Evolutionary conservation across 2,329 filamentous ascomycete species (phyloP).

Genomic region (Xenoacremonium recifei): DNA sequence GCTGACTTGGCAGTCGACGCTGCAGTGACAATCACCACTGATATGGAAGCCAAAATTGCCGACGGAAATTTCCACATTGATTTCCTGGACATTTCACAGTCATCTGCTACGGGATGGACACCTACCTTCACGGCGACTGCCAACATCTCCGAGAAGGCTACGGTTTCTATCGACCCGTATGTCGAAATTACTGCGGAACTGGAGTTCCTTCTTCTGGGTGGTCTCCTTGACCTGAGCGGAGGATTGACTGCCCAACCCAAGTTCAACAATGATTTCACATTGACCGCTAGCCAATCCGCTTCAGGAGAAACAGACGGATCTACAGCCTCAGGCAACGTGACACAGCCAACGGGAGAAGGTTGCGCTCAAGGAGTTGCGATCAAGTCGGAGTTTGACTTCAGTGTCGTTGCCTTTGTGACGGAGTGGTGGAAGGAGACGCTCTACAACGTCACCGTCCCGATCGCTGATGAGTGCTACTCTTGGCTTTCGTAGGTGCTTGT

Average conservation of each 20-base stretch:
- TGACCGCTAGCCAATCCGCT: constrained; percentile 24
- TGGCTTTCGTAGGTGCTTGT: too few species aligned
- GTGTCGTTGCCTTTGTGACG: constrained; percentile 23
- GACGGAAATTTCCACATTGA: constrained; percentile 39
- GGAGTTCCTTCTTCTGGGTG: constrained; percentile 33
- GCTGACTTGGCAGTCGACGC: constrained; percentile 34
- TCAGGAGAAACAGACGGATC: constrained; percentile 10
- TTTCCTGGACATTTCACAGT: constrained; percentile 28
- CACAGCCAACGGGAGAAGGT: constrained; percentile 13
- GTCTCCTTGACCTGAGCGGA: constrained; percentile 34
- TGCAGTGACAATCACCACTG: constrained; percentile 29
- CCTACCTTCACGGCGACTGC: constrained; percentile 34
- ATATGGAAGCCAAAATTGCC: constrained; percentile 30
- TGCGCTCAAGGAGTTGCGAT: constrained; percentile 24
- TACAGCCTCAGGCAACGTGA: not conserved
- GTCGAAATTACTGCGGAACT: constrained; percentile 38
- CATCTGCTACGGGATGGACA: constrained; percentile 32
- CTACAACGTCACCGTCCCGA: constrained; percentile 14
- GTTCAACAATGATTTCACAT: constrained; percentile 35
- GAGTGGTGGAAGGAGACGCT: constrained; percentile 24
- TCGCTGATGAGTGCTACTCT: constrained; percentile 16
- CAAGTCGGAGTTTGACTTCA: constrained; percentile 26
- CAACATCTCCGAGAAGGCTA: constrained; percentile 32
- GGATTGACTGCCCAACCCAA: constrained; percentile 36
- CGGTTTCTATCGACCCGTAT: constrained; percentile 31